Evolutionary conservation across 2,329 filamentous ascomycete genomes (phyloP).

Genomic region (Macrophomina tecta): DNA sequence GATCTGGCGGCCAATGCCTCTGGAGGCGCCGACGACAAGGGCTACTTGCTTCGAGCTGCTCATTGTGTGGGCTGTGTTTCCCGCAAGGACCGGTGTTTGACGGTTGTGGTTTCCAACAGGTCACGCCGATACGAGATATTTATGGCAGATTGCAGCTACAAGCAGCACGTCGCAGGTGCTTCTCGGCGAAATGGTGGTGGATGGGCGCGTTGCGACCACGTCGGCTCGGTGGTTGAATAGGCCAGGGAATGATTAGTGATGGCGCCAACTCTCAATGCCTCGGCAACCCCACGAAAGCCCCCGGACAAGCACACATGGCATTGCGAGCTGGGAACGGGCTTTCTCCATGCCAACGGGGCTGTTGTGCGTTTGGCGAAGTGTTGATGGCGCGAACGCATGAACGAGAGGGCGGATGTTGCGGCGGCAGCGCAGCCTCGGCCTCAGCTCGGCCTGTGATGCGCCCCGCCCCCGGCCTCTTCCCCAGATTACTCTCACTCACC

Average conservation of each 20-base stretch:
- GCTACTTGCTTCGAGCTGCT: conserved; percentile 56
- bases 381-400: neutral
- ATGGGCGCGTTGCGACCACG: too few species aligned
- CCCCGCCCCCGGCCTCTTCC: neutral
- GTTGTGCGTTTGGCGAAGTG: neutral
- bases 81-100: neutral
- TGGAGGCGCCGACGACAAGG: conserved; percentile 75
- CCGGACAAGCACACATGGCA: neutral
- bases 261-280: neutral
- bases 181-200: too few species aligned
- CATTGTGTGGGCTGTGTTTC: neutral
- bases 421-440: neutral
- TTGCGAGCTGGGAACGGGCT: neutral
- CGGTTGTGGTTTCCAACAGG: neutral
- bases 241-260: conserved; percentile 16
- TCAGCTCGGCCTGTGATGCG: neutral
- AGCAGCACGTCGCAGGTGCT: too few species aligned
- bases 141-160: too few species aligned
- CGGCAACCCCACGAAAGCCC: neutral
- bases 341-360: too few species aligned
- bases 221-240: too few species aligned
- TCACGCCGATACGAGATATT: too few species aligned
- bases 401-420: neutral
- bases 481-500: conserved; percentile 2
- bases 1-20: conserved; percentile 81